These are phyloP conservation scores for Scedosporium aurantiacum DNA, from an alignment of 2,329 filamentous ascomycete genomes.

Conservation along the genomic window DNA sequence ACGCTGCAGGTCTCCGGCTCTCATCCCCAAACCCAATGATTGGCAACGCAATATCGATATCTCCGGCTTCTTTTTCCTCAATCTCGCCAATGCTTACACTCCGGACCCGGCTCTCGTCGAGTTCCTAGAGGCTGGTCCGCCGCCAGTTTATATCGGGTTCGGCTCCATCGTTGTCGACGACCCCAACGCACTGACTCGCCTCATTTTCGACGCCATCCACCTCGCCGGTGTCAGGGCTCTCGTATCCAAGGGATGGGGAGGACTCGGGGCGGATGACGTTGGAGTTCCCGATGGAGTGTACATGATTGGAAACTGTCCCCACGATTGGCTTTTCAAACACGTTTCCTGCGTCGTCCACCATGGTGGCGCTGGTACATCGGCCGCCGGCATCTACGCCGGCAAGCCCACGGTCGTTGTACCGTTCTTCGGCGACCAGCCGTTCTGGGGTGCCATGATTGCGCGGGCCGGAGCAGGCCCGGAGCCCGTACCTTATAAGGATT, in stretches of 20 bases:
- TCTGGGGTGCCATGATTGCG: constrained; percentile 70
- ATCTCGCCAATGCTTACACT: constrained; percentile 53
- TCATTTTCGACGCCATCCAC: constrained; percentile 61
- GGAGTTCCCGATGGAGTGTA: constrained; percentile 65
- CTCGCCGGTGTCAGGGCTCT: constrained; percentile 62
- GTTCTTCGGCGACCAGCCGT: constrained; percentile 79
- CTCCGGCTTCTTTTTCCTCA: constrained; percentile 67
- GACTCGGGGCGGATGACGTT: constrained; percentile 60
- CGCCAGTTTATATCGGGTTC: constrained; percentile 74
- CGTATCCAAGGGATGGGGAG: constrained; percentile 83
- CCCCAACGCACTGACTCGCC: constrained; percentile 55
- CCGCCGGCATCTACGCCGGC: constrained; percentile 71
- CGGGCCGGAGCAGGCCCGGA: constrained; percentile 60
- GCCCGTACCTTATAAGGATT: constrained; percentile 56
- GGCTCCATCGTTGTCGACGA: constrained; percentile 75
- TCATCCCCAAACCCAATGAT: constrained; percentile 70
- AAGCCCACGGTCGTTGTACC: constrained; percentile 74
- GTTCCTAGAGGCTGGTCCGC: constrained; percentile 57
- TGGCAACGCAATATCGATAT: constrained; percentile 64
- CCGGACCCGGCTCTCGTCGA: constrained; percentile 53
- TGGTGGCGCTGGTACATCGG: constrained; percentile 78
- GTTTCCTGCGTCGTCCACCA: constrained; percentile 80
- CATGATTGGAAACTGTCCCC: constrained; percentile 75
- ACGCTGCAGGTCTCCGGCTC: constrained; percentile 47
- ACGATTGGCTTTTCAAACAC: constrained; percentile 79